These are phyloP conservation scores for Plasmodium knowlesi DNA, from an alignment of 169 alveolate species.

Conservation along the genomic window DNA sequence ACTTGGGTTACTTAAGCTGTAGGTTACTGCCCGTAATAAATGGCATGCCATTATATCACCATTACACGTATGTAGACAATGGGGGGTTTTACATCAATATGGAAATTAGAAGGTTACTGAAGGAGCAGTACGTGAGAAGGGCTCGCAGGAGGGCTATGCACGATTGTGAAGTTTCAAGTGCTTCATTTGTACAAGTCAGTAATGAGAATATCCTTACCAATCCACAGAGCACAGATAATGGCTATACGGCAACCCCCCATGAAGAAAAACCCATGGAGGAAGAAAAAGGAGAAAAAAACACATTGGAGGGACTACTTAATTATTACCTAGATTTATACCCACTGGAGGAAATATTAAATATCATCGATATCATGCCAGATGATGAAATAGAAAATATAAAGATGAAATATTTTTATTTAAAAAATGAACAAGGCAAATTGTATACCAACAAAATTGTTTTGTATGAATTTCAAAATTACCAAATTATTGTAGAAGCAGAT, in stretches of 20 bases:
- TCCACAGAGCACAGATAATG: background rate
- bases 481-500: conserved; percentile 43
- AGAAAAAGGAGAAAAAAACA: background rate
- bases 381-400: conserved; percentile 63
- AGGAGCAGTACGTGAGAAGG: conserved; percentile 42
- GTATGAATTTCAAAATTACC: conserved; percentile 32
- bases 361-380: conserved; percentile 48
- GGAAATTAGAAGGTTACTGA: conserved; percentile 49
- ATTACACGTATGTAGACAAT: conserved; percentile 61
- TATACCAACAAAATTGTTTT: conserved; percentile 24
- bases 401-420: conserved; percentile 62
- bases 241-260: background rate
- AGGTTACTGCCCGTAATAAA: conserved; percentile 49
- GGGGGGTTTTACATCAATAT: conserved; percentile 66
- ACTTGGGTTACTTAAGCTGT: conserved; percentile 60
- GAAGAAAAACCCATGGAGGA: background rate
- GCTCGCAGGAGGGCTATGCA: background rate
- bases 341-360: conserved; percentile 30
- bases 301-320: background rate
- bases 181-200: background rate
- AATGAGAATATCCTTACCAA: background rate
- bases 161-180: background rate
- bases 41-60: conserved; percentile 68
- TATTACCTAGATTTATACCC: conserved; percentile 14
- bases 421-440: conserved; percentile 22